phyloP scores from a whole-genome alignment of 2,329 filamentous ascomycete species.

The Hypoxylon sp. region DNA sequence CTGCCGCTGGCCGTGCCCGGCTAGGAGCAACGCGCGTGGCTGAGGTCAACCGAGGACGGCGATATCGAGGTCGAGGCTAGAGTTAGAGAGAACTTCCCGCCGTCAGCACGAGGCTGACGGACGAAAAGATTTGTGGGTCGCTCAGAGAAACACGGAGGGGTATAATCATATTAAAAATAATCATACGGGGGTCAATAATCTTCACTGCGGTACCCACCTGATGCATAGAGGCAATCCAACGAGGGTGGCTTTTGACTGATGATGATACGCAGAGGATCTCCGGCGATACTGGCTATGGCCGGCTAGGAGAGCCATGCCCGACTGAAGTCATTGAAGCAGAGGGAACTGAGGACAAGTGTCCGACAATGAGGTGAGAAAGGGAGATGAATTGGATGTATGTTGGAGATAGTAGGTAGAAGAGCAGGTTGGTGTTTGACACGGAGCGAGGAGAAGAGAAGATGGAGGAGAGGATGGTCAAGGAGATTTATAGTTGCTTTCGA shows the following conservation, averaged over 20 bases:
- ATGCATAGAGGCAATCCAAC: background rate
- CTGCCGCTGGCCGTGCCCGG: no score
- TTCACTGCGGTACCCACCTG: background rate
- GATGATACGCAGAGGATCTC: background rate
- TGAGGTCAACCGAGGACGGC: no score
- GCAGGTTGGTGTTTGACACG: no score
- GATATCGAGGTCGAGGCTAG: background rate
- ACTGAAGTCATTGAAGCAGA: background rate
- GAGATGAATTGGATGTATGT: background rate
- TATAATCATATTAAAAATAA: background rate
- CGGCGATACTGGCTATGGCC: background rate
- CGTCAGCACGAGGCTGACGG: background rate
- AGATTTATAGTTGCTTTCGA: background rate
- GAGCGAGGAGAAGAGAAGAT: background rate
- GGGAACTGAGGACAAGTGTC: background rate
- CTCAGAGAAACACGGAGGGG: background rate
- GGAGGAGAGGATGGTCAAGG: background rate
- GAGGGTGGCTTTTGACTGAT: background rate
- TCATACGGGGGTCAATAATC: background rate
- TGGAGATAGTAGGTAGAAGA: background rate
- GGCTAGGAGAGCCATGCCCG: background rate
- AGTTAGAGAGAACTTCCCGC: background rate
- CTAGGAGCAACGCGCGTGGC: no score
- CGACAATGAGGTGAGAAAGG: background rate
- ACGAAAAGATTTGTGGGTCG: background rate